Percentiles rank a stretch among this genome's conserved stretches.
These are phyloP conservation scores for Selenicereus undatus DNA, from an alignment of 148 eudicot species.

Conservation along the genomic window DNA sequence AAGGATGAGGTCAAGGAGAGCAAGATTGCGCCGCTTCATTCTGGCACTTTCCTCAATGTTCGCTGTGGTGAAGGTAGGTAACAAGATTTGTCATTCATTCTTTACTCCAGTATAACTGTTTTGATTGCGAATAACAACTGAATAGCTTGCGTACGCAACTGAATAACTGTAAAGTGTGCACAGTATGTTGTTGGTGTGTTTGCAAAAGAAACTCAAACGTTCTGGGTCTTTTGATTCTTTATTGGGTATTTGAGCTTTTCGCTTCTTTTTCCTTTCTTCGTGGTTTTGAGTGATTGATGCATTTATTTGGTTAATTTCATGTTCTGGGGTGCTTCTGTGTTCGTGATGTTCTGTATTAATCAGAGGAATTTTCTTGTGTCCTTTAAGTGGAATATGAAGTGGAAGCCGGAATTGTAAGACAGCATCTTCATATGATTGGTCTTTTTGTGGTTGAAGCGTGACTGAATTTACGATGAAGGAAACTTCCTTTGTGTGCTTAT, in stretches of 20 bases:
- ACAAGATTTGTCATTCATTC: neutral
- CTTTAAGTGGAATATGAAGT: too few relatives aligned
- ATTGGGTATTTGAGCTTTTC: too few relatives aligned
- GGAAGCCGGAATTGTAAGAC: too few relatives aligned
- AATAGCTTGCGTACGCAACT: too few relatives aligned
- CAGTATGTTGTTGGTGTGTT: neutral
- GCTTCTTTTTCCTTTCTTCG: neutral
- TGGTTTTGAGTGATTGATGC: neutral
- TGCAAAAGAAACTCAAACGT: neutral
- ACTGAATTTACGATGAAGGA: neutral
- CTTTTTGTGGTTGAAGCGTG: too few relatives aligned
- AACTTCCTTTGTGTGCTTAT: neutral
- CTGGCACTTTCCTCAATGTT: slow-evolving; percentile 17
- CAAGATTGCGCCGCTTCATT: slow-evolving; percentile 9
- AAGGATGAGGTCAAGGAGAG: neutral
- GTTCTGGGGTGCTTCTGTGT: neutral
- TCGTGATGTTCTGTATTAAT: neutral
- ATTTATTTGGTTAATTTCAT: neutral
- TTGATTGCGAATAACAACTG: neutral
- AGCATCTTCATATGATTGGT: too few relatives aligned
- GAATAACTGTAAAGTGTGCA: neutral
- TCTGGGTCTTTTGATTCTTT: too few relatives aligned
- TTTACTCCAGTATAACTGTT: neutral
- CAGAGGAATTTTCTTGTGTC: neutral
- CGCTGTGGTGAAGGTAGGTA: slow-evolving; percentile 24